Percentiles rank a stretch among this genome's conserved stretches.
These are phyloP conservation scores for Apium graveolens DNA, from an alignment of 129 eudicot genomes.

Conservation along the genomic window DNA sequence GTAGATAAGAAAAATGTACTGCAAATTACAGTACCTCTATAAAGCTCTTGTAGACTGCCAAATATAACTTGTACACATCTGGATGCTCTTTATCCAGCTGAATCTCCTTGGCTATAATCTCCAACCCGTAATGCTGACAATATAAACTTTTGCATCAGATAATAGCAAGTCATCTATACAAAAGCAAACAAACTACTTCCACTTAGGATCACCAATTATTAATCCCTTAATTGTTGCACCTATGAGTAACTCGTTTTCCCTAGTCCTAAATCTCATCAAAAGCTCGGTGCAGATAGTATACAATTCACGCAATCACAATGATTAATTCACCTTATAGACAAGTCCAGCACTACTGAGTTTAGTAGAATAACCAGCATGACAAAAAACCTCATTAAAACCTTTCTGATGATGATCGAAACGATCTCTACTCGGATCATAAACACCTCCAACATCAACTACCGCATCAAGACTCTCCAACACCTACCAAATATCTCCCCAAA, in stretches of 20 bases:
- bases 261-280: not conserved
- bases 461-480: slow-evolving; percentile 6
- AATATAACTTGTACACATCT: slow-evolving; percentile 48
- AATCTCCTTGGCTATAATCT: slow-evolving; percentile 81
- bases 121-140: slow-evolving; percentile 73
- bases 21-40: slow-evolving; percentile 56
- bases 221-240: not conserved
- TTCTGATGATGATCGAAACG: slow-evolving; percentile 4
- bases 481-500: not conserved
- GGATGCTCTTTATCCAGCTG: slow-evolving; percentile 65
- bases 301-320: not conserved
- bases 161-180: not conserved
- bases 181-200: slow-evolving; percentile 5
- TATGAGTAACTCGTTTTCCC: not conserved
- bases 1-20: not conserved
- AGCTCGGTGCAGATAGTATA: not conserved
- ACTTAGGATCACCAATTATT: not conserved
- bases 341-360: slow-evolving; percentile 8
- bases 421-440: not conserved
- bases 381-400: not conserved
- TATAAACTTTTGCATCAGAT: not conserved
- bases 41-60: slow-evolving; percentile 80
- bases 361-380: not conserved
- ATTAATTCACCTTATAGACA: not conserved
- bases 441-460: slow-evolving; percentile 3